Conservation (phyloP, 352 stramenopile species). For the Phytopythium sindhum region DNA sequence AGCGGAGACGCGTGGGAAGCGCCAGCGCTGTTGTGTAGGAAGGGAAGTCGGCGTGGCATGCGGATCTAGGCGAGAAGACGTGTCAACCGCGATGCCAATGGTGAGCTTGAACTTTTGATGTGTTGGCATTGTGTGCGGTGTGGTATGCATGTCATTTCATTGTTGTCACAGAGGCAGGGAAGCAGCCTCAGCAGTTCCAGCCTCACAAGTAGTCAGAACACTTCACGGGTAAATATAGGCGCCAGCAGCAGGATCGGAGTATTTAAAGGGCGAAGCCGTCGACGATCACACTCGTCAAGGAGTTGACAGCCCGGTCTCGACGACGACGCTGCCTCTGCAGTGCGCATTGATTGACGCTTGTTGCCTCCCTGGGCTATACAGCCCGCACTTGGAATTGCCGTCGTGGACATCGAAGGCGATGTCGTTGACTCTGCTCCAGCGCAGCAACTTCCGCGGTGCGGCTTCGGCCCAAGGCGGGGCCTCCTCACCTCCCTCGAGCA, state of each 20-base stretch:
- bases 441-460: conserved; percentile 57
- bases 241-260: neutral
- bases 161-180: no score
- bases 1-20: conserved; percentile 18
- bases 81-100: neutral
- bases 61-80: neutral
- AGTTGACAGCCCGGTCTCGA: neutral
- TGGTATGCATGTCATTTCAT: no score
- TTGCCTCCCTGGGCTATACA: neutral
- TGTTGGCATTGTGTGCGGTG: neutral
- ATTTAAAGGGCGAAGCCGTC: neutral
- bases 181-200: no score
- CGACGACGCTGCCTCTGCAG: neutral
- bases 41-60: neutral
- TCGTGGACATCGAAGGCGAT: conserved; percentile 3
- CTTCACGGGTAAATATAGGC: no score
- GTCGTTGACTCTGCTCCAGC: conserved; percentile 38
- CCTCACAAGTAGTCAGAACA: no score
- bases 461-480: conserved; percentile 10
- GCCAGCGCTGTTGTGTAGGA: neutral
- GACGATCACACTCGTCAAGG: neutral
- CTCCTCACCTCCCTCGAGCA: conserved; percentile 11
- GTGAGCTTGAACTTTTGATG: neutral
- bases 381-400: neutral
- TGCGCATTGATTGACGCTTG: neutral